These are phyloP conservation scores for Phytophthora pistaciae DNA, from an alignment of 352 stramenopile genomes.

Conservation along the genomic window DNA sequence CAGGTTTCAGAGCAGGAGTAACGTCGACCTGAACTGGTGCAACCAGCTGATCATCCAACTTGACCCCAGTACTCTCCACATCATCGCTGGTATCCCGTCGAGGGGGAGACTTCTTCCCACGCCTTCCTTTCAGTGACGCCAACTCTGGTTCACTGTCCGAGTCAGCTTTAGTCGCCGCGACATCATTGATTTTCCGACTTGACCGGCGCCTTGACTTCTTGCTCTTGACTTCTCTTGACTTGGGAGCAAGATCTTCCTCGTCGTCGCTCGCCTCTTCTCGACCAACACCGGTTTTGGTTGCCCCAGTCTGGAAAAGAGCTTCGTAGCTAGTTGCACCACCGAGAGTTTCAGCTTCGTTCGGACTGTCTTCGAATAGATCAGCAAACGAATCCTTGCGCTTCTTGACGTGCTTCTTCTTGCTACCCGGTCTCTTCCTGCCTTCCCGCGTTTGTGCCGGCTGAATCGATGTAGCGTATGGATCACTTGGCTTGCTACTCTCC, in stretches of 20 bases:
- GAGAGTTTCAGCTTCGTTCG: conserved; percentile 30
- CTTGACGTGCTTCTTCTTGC: conserved; percentile 31
- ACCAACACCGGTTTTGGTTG: conserved; percentile 5
- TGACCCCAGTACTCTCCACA: neutral
- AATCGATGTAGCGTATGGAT: conserved; percentile 19
- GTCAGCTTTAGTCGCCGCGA: conserved; percentile 7
- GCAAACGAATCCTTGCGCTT: conserved; percentile 79
- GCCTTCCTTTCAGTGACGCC: conserved; percentile 25
- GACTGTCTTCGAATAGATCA: conserved; percentile 72
- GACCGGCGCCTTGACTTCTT: conserved; percentile 1
- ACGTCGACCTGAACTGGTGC: conserved; percentile 11
- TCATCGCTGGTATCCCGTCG: conserved; percentile 11
- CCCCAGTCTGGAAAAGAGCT: conserved; percentile 52
- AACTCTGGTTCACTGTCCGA: conserved; percentile 26
- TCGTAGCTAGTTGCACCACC: conserved; percentile 58
- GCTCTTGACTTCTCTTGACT: conserved; percentile 7
- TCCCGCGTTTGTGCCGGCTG: conserved; percentile 4
- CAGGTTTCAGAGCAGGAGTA: conserved; percentile 11
- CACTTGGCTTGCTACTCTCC: conserved; percentile 31
- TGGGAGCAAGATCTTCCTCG: conserved; percentile 11
- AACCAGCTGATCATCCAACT: conserved; percentile 10
- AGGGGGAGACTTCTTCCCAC: conserved; percentile 17
- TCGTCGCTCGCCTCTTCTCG: conserved; percentile 33
- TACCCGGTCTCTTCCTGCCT: conserved; percentile 27
- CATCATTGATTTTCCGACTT: conserved; percentile 19